These are phyloP conservation scores for Leptomonas pyrrhocoris DNA, from an alignment of 208 protist genomes.

Conservation along the genomic window DNA sequence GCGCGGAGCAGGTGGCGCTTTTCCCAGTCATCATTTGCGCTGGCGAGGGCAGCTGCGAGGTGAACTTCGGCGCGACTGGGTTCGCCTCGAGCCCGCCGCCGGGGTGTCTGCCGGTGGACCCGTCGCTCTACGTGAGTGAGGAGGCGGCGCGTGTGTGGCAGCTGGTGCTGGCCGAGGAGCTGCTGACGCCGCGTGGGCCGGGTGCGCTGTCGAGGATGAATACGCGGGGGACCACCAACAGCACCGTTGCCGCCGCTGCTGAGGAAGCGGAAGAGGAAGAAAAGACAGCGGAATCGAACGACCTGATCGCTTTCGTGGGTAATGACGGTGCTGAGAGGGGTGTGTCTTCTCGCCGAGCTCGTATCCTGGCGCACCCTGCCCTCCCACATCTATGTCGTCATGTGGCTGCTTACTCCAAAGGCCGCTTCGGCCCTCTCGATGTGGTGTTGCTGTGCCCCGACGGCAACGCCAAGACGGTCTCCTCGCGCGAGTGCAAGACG, in stretches of 20 bases:
- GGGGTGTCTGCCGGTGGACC: conserved; percentile 79
- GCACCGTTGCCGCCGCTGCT: background rate
- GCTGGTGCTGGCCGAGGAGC: conserved; percentile 49
- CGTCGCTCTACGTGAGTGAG: conserved; percentile 58
- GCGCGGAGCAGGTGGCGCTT: conserved; percentile 36
- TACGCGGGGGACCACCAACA: conserved; percentile 5
- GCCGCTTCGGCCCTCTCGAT: conserved; percentile 65
- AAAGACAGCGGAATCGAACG: background rate
- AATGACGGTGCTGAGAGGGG: background rate
- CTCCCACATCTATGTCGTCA: conserved; percentile 16
- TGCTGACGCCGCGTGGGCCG: conserved; percentile 9
- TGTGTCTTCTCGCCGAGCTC: background rate
- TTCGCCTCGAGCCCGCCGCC: conserved; percentile 59
- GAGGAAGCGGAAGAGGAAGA: background rate
- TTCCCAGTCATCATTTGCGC: conserved; percentile 61
- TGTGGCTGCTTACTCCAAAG: conserved; percentile 25
- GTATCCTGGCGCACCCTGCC: conserved; percentile 9
- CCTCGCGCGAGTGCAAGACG: conserved; percentile 29
- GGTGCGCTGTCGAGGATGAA: too few species aligned
- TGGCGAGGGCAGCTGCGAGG: conserved; percentile 50
- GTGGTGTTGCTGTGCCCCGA: conserved; percentile 52
- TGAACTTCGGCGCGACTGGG: conserved; percentile 86
- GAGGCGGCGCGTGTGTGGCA: conserved; percentile 59
- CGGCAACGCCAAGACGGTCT: conserved; percentile 35
- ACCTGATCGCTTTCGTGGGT: too few species aligned